Conservation (phyloP, 257 asterid species). For the Vinca minor region DNA sequence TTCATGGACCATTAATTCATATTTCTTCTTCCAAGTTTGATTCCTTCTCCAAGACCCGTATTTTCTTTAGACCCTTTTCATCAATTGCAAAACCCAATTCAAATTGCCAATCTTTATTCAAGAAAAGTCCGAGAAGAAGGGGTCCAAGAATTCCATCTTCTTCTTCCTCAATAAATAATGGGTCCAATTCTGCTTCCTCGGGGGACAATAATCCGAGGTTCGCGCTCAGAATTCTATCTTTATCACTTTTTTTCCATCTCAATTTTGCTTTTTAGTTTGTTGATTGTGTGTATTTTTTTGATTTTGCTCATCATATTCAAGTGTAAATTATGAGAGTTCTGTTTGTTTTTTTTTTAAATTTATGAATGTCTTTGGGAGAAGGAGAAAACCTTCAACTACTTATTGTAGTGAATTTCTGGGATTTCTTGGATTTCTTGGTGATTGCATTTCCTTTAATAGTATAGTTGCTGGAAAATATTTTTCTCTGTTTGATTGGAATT, state of each 20-base stretch:
- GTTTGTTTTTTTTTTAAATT: not conserved
- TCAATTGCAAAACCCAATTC: conserved; percentile 15
- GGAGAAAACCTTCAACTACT: not conserved
- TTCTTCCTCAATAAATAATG: conserved; percentile 39
- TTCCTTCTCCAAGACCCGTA: conserved; percentile 22
- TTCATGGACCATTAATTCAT: conserved; percentile 26
- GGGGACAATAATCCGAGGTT: conserved; percentile 45
- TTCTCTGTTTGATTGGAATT: not conserved
- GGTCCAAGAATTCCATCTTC: conserved; percentile 26
- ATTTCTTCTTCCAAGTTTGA: conserved; percentile 25
- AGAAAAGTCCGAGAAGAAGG: conserved; percentile 15
- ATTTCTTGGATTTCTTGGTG: not conserved
- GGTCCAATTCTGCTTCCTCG: conserved; percentile 16
- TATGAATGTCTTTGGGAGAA: not conserved
- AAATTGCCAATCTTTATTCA: conserved; percentile 18
- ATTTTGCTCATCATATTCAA: too few relatives aligned
- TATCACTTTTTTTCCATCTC: not conserved
- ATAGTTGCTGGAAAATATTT: too few relatives aligned
- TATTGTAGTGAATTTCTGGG: not conserved
- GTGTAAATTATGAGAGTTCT: not conserved
- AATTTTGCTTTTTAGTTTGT: not conserved
- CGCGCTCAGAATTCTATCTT: conserved; percentile 1
- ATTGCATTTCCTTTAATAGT: not conserved
- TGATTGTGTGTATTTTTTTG: not conserved
- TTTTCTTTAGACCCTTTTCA: conserved; percentile 12